These are phyloP conservation scores for Fragaria ananassa DNA, from an alignment of 306 rosid genomes.

Conservation along the genomic window DNA sequence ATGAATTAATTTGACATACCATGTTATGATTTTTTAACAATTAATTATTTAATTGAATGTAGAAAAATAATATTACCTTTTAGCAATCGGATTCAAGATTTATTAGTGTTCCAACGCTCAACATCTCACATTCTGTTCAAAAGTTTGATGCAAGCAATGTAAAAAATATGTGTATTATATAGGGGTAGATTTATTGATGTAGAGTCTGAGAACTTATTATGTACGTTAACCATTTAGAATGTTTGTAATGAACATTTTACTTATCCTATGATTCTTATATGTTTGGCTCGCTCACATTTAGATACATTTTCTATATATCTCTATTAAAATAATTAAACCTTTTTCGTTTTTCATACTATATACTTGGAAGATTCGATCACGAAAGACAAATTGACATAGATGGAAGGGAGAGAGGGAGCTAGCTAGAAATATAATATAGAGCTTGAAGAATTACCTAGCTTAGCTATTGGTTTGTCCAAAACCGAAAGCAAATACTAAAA, in stretches of 20 bases:
- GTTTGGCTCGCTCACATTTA: neutral
- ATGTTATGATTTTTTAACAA: no score
- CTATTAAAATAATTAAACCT: neutral
- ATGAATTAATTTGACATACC: neutral
- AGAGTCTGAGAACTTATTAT: no score
- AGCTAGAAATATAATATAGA: neutral
- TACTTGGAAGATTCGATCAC: neutral
- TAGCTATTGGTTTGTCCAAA: constrained; percentile 14
- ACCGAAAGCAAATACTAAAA: constrained; percentile 5
- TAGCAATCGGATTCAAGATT: neutral
- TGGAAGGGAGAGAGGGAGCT: neutral
- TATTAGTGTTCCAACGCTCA: no score
- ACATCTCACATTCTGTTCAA: no score
- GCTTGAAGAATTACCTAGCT: neutral
- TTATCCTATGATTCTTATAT: no score
- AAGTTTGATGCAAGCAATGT: no score
- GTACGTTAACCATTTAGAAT: no score
- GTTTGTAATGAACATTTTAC: no score
- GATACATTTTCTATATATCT: neutral
- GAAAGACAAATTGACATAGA: neutral
- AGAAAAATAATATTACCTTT: no score
- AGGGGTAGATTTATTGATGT: no score
- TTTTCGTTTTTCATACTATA: neutral
- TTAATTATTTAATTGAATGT: no score
- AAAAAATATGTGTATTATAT: no score